Base-by-base conservation (phyloP, 73 alveolate genomes). In the Blepharisma stoltei region DNA sequence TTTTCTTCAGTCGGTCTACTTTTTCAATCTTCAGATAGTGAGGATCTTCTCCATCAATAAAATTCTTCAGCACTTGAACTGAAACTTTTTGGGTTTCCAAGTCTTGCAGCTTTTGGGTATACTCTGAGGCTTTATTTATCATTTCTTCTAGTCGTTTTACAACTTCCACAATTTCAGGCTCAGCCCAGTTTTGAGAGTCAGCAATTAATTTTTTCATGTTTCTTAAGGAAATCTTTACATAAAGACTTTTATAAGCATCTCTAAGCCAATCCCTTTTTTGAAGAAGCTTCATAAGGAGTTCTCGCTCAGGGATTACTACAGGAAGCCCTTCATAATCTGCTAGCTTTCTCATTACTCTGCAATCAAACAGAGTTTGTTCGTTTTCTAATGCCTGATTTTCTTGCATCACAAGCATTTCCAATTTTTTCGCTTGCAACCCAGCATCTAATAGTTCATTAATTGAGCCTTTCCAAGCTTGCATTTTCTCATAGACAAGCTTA, bases 291-390 rank as follows among this genome's bases (percentile, higher is more conserved):
- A 60, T n/a, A 20, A 60, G 46, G 23, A 20, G 38, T 2, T 60
- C 73, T 60, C 73, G 14, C 5, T 60, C 73, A 20, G 14, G 46
- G 18, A 60, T 60, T 2, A 60, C 45, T 8, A 60, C 73, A 18
- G 73, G 73, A 20, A 60, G 46, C 14, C 73, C 73, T 60, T 60
- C 73, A 60, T 60, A 60, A 14, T 60, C 73, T 8, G 23, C 73
- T 0, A 60, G 46, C 18, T 9, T 60, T 60, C 23, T 60, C 73
- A 60, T 60, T 60, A 60, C 23, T 60, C 23, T 60, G n/a, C 73
- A n/a, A 25, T 60, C 73, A 25, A 60, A 60, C 38, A 60, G 73
- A 25, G 14, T 14, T 25, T 60, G 73, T 5, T 60, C 46, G 2
- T 60, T 38, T 60, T 60, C 73, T 2, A 60, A 14, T 20, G 23